A percentile compares a stretch with the other conserved stretches of the same genome.
These are phyloP conservation scores for Spathaspora boniae DNA, from an alignment of 805 yeast genomes.

Conservation along the genomic window DNA sequence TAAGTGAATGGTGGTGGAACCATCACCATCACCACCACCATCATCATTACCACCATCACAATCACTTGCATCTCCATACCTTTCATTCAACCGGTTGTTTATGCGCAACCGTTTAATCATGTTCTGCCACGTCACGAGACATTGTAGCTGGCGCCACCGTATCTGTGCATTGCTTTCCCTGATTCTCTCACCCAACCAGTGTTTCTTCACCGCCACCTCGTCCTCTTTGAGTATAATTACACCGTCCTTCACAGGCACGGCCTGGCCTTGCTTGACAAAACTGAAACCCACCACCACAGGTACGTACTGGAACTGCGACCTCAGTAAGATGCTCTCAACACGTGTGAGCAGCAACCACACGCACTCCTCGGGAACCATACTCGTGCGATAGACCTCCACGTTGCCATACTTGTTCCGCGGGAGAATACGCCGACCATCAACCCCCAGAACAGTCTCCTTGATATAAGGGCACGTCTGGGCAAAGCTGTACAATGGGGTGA, in stretches of 20 bases:
- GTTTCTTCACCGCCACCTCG: slow-evolving; percentile 15
- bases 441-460: slow-evolving; percentile 8
- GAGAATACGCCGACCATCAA: slow-evolving; percentile 9
- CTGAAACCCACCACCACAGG: slow-evolving; percentile 31
- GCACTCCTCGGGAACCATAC: slow-evolving; percentile 31
- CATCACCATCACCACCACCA: no score
- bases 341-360: slow-evolving; percentile 22
- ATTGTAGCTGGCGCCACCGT: slow-evolving; percentile 2
- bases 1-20: no score
- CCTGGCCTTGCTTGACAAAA: slow-evolving; percentile 21
- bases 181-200: slow-evolving; percentile 24
- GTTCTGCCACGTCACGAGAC: slow-evolving; percentile 11
- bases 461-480: slow-evolving; percentile 27
- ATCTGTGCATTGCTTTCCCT: slow-evolving; percentile 6
- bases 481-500: slow-evolving; percentile 22
- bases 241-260: slow-evolving; percentile 26
- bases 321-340: slow-evolving; percentile 18
- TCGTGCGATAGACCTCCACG: slow-evolving; percentile 24
- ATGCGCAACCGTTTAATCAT: slow-evolving; percentile 16
- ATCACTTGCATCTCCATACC: no score
- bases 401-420: slow-evolving; percentile 31
- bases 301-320: slow-evolving; percentile 19
- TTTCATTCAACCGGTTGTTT: slow-evolving; percentile 12
- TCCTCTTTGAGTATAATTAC: slow-evolving; percentile 21
- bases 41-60: no score